phyloP scores from a whole-genome alignment of 2,329 filamentous ascomycete species.

The Fusarium sp. region DNA sequence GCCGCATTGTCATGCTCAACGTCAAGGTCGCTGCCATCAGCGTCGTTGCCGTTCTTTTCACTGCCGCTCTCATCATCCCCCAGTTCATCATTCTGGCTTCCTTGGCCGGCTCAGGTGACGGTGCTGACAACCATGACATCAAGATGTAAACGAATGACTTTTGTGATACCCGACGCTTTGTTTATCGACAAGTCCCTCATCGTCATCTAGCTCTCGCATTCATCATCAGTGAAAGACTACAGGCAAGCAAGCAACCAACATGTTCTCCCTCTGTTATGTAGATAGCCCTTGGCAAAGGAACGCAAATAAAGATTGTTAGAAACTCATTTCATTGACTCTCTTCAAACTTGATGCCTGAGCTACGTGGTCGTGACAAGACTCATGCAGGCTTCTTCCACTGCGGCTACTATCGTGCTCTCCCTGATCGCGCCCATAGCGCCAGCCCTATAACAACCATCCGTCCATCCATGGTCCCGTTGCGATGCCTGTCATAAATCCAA shows the following conservation, averaged over 20 bases:
- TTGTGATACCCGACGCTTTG: neutral
- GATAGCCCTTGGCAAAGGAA: slow-evolving; percentile 7
- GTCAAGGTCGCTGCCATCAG: slow-evolving; percentile 72
- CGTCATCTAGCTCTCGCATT: neutral
- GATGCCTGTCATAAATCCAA: slow-evolving; percentile 45
- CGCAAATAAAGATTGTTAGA: slow-evolving; percentile 25
- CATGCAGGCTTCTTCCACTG: slow-evolving; percentile 35
- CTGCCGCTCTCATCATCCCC: slow-evolving; percentile 59
- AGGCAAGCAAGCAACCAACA: neutral
- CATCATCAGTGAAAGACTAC: neutral
- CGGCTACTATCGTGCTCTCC: slow-evolving; percentile 23
- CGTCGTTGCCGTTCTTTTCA: slow-evolving; percentile 56
- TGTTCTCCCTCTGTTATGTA: neutral
- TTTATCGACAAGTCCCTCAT: neutral
- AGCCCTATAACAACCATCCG: slow-evolving; percentile 31
- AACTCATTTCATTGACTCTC: slow-evolving; percentile 39
- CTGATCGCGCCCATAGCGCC: slow-evolving; percentile 26
- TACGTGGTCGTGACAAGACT: slow-evolving; percentile 45
- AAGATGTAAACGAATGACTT: slow-evolving; percentile 13
- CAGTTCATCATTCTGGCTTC: slow-evolving; percentile 58
- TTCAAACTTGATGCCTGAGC: slow-evolving; percentile 40
- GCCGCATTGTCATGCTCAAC: slow-evolving; percentile 78
- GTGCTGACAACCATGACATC: slow-evolving; percentile 2
- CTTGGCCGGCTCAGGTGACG: slow-evolving; percentile 10
- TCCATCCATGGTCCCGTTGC: slow-evolving; percentile 35